These are phyloP conservation scores for Leptodermis oblonga DNA, from an alignment of 257 asterid species.

Conservation along the genomic window DNA sequence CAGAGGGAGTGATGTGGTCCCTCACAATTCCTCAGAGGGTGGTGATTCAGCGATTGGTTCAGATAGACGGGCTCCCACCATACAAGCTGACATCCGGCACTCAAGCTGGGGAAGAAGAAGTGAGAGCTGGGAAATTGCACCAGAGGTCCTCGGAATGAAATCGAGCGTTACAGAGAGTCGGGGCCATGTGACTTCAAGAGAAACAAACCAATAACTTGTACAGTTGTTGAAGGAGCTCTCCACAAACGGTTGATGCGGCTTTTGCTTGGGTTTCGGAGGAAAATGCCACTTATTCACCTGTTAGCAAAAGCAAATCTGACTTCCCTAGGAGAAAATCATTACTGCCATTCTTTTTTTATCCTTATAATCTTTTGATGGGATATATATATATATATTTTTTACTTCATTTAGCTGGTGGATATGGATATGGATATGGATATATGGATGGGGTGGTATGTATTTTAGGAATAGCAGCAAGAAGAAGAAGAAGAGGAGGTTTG, in stretches of 20 bases:
- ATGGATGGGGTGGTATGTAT: neutral
- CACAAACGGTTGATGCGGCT: constrained; percentile 12
- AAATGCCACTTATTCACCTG: constrained; percentile 10
- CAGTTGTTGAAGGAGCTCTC: constrained; percentile 21
- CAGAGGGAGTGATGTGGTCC: constrained; percentile 79
- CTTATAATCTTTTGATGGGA: constrained; percentile 3
- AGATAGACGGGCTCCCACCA: constrained; percentile 48
- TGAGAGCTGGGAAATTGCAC: constrained; percentile 57
- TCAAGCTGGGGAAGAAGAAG: constrained; percentile 66
- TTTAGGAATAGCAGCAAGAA: constrained; percentile 6
- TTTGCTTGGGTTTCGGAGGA: constrained; percentile 28
- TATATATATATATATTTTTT: no score
- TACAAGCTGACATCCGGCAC: constrained; percentile 47
- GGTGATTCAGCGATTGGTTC: constrained; percentile 68
- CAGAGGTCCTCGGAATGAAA: constrained; percentile 37
- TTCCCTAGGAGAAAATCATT: constrained; percentile 16
- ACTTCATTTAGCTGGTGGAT: neutral
- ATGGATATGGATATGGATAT: neutral
- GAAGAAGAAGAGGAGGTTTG: constrained; percentile 6
- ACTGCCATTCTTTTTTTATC: constrained; percentile 3
- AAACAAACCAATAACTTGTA: constrained; percentile 41
- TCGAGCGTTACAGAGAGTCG: constrained; percentile 22
- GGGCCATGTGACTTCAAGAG: constrained; percentile 34
- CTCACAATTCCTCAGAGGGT: constrained; percentile 59
- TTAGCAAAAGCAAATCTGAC: constrained; percentile 8